A percentile compares a stretch with the other conserved stretches of the same genome.
Evolutionary conservation across 495 filamentous ascomycete genomes (phyloP).

Genomic region (Hypoxylon perforatum): DNA sequence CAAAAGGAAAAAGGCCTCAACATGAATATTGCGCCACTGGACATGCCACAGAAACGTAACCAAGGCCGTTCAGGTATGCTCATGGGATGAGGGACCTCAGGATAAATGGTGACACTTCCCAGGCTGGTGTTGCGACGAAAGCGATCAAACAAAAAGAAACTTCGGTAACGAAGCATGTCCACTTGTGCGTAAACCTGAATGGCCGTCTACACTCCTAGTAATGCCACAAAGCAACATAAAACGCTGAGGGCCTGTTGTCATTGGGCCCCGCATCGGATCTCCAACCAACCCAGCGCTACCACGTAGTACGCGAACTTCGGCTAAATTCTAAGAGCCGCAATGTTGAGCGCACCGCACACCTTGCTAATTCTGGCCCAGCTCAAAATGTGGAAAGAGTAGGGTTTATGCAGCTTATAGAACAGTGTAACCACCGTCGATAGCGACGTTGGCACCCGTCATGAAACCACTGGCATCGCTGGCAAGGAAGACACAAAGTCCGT

Average conservation of each 20-base stretch:
- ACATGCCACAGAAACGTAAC: constrained; percentile 11
- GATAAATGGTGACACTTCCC: constrained; percentile 12
- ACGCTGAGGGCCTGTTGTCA: constrained; percentile 16
- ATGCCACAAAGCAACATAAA: constrained; percentile 35
- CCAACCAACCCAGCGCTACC: constrained; percentile 26
- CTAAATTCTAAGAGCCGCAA: constrained; percentile 34
- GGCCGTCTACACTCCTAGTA: constrained; percentile 5
- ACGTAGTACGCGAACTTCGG: constrained; percentile 27
- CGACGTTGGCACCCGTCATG: constrained; percentile 82
- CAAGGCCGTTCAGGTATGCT: constrained; percentile 8
- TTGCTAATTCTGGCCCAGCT: constrained; percentile 10
- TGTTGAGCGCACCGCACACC: constrained; percentile 5
- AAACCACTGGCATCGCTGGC: constrained; percentile 78
- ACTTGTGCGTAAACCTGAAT: not conserved
- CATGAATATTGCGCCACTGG: constrained; percentile 7
- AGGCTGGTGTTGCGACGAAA: not conserved
- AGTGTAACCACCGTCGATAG: constrained; percentile 74
- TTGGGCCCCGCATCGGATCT: constrained; percentile 20
- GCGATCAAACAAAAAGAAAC: constrained; percentile 5
- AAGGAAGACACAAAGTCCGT: constrained; percentile 81
- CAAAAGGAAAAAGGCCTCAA: constrained; percentile 13
- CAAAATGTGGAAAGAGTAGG: constrained; percentile 17
- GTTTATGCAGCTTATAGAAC: constrained; percentile 48
- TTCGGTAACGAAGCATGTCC: constrained; percentile 3
- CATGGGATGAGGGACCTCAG: constrained; percentile 9